These are phyloP conservation scores for Blastobotrys aristatus DNA, from an alignment of 1,139 yeast genomes.

Conservation along the genomic window DNA sequence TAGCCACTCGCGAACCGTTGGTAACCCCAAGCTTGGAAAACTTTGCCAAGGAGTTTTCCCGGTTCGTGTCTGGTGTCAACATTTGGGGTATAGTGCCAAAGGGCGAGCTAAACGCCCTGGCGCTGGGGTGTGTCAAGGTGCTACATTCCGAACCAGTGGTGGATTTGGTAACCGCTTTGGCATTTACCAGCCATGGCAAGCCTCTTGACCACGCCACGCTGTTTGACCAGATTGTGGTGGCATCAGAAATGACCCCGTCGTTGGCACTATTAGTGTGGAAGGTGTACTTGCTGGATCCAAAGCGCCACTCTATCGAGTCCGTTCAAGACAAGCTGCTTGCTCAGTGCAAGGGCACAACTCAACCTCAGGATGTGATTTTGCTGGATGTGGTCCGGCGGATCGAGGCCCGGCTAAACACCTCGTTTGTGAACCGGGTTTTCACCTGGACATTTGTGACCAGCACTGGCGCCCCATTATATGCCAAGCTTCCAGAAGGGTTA, in stretches of 20 bases:
- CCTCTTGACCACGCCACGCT: neutral
- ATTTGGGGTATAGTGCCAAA: conserved; percentile 2
- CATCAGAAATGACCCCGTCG: neutral
- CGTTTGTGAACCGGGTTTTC: conserved; percentile 58
- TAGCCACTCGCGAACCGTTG: conserved; percentile 20
- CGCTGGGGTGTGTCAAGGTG: neutral
- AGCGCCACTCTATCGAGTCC: conserved; percentile 43
- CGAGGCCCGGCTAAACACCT: conserved; percentile 46
- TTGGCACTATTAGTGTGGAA: conserved; percentile 26
- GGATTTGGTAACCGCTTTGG: neutral
- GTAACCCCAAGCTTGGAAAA: neutral
- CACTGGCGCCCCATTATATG: conserved; percentile 22
- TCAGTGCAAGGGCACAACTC: conserved; percentile 58
- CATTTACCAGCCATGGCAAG: neutral
- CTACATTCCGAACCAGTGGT: neutral
- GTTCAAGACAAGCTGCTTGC: conserved; percentile 47
- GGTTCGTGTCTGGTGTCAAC: neutral
- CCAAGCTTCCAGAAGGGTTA: conserved; percentile 42
- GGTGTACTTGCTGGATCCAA: conserved; percentile 38
- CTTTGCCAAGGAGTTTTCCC: neutral
- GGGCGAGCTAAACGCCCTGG: neutral
- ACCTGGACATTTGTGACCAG: conserved; percentile 60
- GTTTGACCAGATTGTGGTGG: neutral
- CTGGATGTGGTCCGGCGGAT: conserved; percentile 50
- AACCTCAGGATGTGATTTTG: conserved; percentile 58